phyloP scores from a whole-genome alignment of 345 rosid species.

The Salix arbutifolia region DNA sequence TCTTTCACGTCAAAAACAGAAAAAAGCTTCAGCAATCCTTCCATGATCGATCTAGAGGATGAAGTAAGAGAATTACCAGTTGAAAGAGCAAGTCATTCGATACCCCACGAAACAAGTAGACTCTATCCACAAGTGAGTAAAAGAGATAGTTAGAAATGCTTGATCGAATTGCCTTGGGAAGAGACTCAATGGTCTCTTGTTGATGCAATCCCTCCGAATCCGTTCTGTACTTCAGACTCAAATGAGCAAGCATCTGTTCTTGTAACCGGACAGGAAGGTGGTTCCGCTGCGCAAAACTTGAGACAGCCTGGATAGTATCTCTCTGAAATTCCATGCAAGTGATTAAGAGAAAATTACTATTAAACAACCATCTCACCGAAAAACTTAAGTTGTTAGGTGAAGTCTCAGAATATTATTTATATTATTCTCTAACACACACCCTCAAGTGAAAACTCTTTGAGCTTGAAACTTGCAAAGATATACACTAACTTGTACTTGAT shows the following conservation, averaged over 20 bases:
- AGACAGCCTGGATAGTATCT: slow-evolving; percentile 75
- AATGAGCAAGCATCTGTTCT: slow-evolving; percentile 93
- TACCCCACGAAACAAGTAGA: slow-evolving; percentile 81
- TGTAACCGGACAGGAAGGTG: slow-evolving; percentile 65
- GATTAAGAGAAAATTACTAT: too few species aligned
- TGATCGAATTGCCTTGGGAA: slow-evolving; percentile 88
- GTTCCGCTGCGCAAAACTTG: slow-evolving; percentile 75
- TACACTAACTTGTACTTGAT: too few species aligned
- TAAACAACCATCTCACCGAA: too few species aligned
- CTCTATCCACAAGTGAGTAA: slow-evolving; percentile 66
- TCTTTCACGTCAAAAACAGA: neutral
- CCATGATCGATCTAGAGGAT: slow-evolving; percentile 1
- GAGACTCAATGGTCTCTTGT: slow-evolving; percentile 73
- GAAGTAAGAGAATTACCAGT: slow-evolving; percentile 48
- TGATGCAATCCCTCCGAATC: slow-evolving; percentile 89
- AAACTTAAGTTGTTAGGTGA: too few species aligned
- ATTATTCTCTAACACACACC: too few species aligned
- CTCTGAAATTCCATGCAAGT: slow-evolving; percentile 38
- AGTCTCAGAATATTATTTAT: too few species aligned
- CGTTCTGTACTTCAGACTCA: slow-evolving; percentile 74
- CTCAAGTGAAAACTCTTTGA: too few species aligned
- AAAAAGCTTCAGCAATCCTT: neutral
- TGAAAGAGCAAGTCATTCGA: slow-evolving; percentile 92
- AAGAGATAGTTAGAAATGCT: slow-evolving; percentile 71
- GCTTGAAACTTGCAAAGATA: too few species aligned